Base-by-base conservation (phyloP, 1,284 basidiomycete species). In the Porodaedalea pini region DNA sequence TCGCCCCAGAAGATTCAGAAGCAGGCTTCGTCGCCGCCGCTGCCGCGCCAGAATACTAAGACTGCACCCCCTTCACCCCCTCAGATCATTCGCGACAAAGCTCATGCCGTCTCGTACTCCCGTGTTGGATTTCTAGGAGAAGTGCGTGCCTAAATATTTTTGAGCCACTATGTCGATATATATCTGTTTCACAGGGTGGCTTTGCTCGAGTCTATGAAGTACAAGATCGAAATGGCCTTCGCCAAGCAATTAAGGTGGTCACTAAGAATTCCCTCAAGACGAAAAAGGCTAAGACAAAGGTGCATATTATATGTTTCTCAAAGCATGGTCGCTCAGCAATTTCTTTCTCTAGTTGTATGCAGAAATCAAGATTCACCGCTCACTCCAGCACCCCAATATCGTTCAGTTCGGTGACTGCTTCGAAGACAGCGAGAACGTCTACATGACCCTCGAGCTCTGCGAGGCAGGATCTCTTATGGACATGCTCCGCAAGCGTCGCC, bases 331-430 rank as follows among this genome's bases (percentile, higher is more conserved):
- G 19, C 32, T 55, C 5, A 56, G 13, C 2, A 44, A 25, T 34
- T 25, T 34, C 53, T 32, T 57, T 40, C 17, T 29, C 61, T 48
- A 90, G 94, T 83, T 98, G 59, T 98, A 96, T 67, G 95, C 95
- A 60, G 96, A 99, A 80, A 98, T 99, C 71, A 98, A 97, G 79
- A 94, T 99, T 56, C 96, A 99, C 73, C 86, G 89, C 61, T 89
- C 93, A 19, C 82, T 98, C 54, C 74, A 86, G 36, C 96, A 99
- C 67, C 91, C 94, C 23, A 94, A 99, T 72, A 91, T 99, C 60
- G 94, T 98, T 61, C 75, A 78, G 17, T 98, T 99, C 70, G 80
- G 90, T 57, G 94, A 98, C 64, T 96, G 94, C 71, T 98, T 98
- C 69, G 95, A 99, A 73, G 96, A 98, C 69, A 81, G 86, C 7